Conservation (phyloP, 139 green algal genomes). For the Eudorina sp. region DNA sequence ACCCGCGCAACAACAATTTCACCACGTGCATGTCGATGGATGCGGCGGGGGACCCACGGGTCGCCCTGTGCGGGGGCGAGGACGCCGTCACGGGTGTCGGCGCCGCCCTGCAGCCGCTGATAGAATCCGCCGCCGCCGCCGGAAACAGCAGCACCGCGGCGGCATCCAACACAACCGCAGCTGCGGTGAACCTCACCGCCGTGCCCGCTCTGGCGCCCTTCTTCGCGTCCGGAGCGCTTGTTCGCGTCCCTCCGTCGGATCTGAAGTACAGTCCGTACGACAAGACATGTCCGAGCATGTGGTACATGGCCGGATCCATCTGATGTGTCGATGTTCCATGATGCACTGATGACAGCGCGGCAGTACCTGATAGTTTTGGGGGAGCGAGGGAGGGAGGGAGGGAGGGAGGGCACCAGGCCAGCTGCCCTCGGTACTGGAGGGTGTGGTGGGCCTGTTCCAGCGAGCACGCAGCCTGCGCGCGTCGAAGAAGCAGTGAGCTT, state of each 20-base stretch:
- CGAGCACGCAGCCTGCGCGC: too few relatives aligned
- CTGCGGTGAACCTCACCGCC: background rate
- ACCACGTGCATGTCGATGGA: conserved; percentile 10
- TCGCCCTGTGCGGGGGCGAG: conserved; percentile 10
- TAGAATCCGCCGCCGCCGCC: background rate
- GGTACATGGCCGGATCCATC: background rate
- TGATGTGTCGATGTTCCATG: background rate
- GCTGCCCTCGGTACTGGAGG: too few relatives aligned
- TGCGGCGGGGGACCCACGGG: background rate
- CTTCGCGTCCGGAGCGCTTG: conserved; percentile 7
- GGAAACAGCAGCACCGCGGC: background rate
- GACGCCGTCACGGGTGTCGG: background rate
- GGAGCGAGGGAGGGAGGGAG: too few relatives aligned
- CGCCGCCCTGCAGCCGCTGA: background rate
- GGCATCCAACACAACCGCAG: background rate
- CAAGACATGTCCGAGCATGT: conserved; percentile 23
- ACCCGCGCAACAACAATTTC: conserved; percentile 9
- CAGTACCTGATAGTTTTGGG: too few relatives aligned
- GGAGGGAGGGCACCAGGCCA: too few relatives aligned
- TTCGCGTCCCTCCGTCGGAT: background rate
- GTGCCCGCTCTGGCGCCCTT: conserved; percentile 1
- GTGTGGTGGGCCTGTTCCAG: too few relatives aligned
- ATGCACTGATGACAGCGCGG: too few relatives aligned
- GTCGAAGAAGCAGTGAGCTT: too few relatives aligned
- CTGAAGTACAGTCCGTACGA: conserved; percentile 13